Conservation (phyloP, 1,139 yeast species). For the Geotrichum cucujoidarum region DNA sequence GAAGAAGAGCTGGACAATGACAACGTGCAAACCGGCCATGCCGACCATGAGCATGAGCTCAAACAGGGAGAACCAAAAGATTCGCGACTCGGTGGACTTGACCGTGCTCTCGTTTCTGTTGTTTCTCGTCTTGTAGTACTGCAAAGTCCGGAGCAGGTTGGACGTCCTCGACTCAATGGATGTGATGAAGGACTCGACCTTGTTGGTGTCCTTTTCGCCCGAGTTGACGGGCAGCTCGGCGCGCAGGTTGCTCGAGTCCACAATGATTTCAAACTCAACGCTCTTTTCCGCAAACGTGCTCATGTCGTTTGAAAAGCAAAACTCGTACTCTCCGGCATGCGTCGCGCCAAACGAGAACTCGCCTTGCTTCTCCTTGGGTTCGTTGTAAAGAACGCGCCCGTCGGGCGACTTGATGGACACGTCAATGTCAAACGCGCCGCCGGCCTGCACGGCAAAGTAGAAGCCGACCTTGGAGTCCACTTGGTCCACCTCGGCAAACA, state of each 20-base stretch:
- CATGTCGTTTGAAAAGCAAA: conserved; percentile 86
- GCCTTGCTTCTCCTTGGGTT: conserved; percentile 73
- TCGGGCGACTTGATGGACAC: conserved; percentile 71
- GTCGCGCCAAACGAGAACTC: conserved; percentile 75
- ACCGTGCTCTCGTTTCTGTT: conserved; percentile 91
- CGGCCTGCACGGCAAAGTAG: conserved; percentile 89
- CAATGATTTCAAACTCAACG: conserved; percentile 75
- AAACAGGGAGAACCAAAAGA: conserved; percentile 75
- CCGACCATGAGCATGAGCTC: conserved; percentile 79
- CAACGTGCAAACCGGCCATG: conserved; percentile 79
- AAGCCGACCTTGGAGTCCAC: conserved; percentile 65
- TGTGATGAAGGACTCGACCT: conserved; percentile 44
- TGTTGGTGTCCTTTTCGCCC: conserved; percentile 18
- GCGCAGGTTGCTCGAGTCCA: conserved; percentile 16
- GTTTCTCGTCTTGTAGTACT: conserved; percentile 88
- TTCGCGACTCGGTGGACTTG: conserved; percentile 78
- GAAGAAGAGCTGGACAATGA: conserved; percentile 81
- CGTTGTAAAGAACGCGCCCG: conserved; percentile 52
- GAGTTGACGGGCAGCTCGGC: conserved; percentile 18
- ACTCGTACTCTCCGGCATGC: conserved; percentile 76
- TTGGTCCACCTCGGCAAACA: conserved; percentile 65
- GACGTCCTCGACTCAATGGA: conserved; percentile 65
- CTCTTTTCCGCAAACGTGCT: conserved; percentile 83
- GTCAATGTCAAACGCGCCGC: conserved; percentile 83
- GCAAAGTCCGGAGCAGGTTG: conserved; percentile 58